These are phyloP conservation scores for Pseudonitzschia delicatissima DNA, from an alignment of 108 stramenopile genomes.

Conservation along the genomic window DNA sequence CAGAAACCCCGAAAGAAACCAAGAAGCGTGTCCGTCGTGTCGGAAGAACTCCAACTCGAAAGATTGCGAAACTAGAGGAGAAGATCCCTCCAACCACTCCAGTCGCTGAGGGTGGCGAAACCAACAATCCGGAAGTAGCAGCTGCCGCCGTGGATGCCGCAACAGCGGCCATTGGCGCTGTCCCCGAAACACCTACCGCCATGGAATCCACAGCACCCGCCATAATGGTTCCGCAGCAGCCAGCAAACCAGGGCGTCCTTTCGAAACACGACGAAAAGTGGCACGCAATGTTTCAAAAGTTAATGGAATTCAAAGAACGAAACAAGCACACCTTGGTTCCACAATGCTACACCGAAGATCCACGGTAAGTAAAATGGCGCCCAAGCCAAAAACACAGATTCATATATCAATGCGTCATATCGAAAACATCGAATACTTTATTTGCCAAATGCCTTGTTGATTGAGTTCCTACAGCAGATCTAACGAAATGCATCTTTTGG, in stretches of 20 bases:
- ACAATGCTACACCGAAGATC: slow-evolving; percentile 34
- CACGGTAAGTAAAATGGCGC: background rate
- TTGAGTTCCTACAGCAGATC: too few relatives aligned
- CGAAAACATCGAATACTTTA: too few relatives aligned
- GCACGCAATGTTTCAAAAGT: slow-evolving; percentile 37
- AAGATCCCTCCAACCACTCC: background rate
- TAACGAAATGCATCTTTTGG: too few relatives aligned
- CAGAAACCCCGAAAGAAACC: background rate
- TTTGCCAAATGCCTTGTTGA: too few relatives aligned
- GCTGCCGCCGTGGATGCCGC: background rate
- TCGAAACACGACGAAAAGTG: slow-evolving; percentile 47
- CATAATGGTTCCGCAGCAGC: background rate
- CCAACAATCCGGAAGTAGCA: background rate
- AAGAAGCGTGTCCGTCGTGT: slow-evolving; percentile 17
- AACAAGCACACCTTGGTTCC: slow-evolving; percentile 35
- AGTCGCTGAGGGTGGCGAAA: background rate
- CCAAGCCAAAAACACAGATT: too few relatives aligned
- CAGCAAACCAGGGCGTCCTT: slow-evolving; percentile 16
- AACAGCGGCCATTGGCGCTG: background rate
- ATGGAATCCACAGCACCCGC: background rate
- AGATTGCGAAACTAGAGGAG: background rate
- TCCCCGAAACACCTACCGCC: background rate
- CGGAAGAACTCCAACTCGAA: slow-evolving; percentile 17
- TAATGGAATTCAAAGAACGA: slow-evolving; percentile 29
- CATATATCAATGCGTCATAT: too few relatives aligned